Percentiles rank a stretch among this genome's conserved stretches.
phyloP scores from a whole-genome alignment of 106 monocot species.

The Dendrobium catenatum region DNA sequence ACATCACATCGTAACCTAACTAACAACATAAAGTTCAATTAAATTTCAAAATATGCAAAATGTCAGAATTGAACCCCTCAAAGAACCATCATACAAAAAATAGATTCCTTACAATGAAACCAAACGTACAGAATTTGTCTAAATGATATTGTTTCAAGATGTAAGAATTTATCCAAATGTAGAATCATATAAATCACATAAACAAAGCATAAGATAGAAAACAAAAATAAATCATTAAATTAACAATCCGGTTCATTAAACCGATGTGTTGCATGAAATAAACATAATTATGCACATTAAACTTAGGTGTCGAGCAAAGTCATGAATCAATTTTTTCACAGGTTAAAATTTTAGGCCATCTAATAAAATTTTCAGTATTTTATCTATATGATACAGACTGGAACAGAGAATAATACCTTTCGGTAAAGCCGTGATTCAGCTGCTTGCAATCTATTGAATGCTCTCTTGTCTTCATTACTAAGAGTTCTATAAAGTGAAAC shows the following conservation, averaged over 20 bases:
- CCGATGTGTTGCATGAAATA: no score
- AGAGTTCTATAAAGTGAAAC: conserved; percentile 72
- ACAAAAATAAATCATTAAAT: neutral
- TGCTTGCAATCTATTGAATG: conserved; percentile 64
- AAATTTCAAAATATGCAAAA: neutral
- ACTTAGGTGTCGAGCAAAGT: no score
- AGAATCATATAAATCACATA: neutral
- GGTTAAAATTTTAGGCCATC: neutral
- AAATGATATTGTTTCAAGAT: neutral
- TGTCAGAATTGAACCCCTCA: neutral
- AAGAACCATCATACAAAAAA: neutral
- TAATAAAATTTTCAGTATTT: neutral
- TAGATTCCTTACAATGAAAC: neutral
- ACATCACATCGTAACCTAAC: neutral
- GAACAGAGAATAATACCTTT: conserved; percentile 39
- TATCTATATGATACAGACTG: neutral
- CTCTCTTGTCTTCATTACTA: conserved; percentile 63
- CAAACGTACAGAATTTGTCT: neutral
- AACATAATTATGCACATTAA: no score
- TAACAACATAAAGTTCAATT: neutral
- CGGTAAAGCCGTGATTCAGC: conserved; percentile 61
- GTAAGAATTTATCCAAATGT: conserved; percentile 2
- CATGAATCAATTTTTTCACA: no score
- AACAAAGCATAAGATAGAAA: neutral
- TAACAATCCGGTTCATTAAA: no score